A percentile compares a stretch with the other conserved stretches of the same genome.
phyloP scores from a whole-genome alignment of 2,329 filamentous ascomycete species.

The Fusarium sp. region DNA sequence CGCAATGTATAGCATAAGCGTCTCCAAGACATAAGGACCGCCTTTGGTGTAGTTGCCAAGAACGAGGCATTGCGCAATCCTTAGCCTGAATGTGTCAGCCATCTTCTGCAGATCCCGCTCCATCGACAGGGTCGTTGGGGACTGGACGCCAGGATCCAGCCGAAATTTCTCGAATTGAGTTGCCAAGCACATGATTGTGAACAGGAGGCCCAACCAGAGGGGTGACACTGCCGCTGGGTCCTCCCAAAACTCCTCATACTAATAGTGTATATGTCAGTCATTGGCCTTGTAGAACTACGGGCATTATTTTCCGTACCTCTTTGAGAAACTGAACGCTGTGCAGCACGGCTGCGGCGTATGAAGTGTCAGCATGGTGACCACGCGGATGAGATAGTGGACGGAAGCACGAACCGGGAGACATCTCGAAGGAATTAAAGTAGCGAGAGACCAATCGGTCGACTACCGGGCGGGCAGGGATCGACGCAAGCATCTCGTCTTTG shows the following conservation, averaged over 20 bases:
- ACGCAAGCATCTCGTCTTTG: conserved; percentile 48
- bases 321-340: conserved; percentile 15
- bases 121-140: neutral
- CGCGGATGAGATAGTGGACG: no score
- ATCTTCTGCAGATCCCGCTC: conserved; percentile 6
- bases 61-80: conserved; percentile 48
- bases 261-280: accelerated
- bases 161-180: conserved; percentile 25
- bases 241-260: conserved; percentile 60
- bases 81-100: neutral
- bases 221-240: conserved; percentile 50
- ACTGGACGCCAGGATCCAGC: conserved; percentile 1
- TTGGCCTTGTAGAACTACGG: accelerated
- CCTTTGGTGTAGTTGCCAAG: conserved; percentile 56
- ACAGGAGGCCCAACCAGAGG: conserved; percentile 60
- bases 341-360: neutral
- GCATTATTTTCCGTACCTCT: neutral
- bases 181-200: conserved; percentile 57
- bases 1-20: conserved; percentile 50
- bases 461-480: conserved; percentile 47
- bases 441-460: conserved; percentile 51
- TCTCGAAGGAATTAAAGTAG: conserved; percentile 51
- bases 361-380: neutral
- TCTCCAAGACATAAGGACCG: conserved; percentile 55
- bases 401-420: conserved; percentile 26